These are phyloP conservation scores for Tuber borchii DNA, from an alignment of 495 filamentous ascomycete species.

Conservation along the genomic window DNA sequence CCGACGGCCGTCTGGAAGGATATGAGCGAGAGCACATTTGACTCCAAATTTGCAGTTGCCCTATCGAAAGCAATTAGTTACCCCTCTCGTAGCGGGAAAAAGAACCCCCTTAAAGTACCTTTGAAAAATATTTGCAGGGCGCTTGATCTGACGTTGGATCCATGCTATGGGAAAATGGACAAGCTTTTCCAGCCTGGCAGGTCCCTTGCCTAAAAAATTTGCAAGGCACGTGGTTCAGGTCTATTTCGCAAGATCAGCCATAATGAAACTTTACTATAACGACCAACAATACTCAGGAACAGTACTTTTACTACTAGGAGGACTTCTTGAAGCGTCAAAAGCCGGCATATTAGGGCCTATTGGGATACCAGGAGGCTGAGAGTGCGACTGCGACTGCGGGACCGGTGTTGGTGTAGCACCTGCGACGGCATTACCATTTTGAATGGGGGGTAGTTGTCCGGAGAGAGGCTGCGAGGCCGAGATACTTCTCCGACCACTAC, in stretches of 20 bases:
- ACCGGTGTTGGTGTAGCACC: constrained; percentile 29
- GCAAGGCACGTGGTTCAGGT: constrained; percentile 96
- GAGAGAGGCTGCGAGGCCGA: constrained; percentile 38
- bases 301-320: constrained; percentile 42
- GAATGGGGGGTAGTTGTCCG: constrained; percentile 27
- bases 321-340: constrained; percentile 41
- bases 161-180: constrained; percentile 89
- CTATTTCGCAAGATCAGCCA: constrained; percentile 47
- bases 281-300: constrained; percentile 10
- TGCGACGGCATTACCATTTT: constrained; percentile 29
- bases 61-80: constrained; percentile 46
- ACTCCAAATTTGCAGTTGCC: constrained; percentile 98
- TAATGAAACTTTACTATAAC: not conserved
- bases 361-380: constrained; percentile 38
- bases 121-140: constrained; percentile 95
- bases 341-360: constrained; percentile 37
- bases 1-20: constrained; percentile 84
- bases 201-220: constrained; percentile 96
- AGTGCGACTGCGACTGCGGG: constrained; percentile 32
- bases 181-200: constrained; percentile 91
- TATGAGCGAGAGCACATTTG: constrained; percentile 93
- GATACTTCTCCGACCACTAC: constrained; percentile 32
- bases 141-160: constrained; percentile 71
- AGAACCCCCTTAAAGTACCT: constrained; percentile 55
- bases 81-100: constrained; percentile 18